Conservation (phyloP, 345 rosid genomes). For the Lepidium didymum region DNA sequence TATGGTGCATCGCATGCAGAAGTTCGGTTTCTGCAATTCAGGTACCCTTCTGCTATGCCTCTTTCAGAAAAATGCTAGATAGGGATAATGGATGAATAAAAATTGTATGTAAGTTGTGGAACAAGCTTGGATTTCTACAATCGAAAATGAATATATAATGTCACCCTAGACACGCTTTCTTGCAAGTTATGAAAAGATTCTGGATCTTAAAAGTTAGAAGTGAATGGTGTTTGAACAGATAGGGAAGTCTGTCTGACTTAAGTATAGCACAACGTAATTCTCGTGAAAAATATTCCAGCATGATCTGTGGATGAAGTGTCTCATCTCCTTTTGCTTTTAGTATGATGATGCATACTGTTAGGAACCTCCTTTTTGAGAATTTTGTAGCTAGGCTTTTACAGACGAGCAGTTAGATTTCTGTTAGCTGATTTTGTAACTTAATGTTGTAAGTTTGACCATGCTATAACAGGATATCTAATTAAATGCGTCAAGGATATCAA, state of each 20-base stretch:
- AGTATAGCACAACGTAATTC: background rate
- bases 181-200: background rate
- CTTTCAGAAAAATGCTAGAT: background rate
- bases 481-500: conserved; percentile 61
- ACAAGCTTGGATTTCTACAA: background rate
- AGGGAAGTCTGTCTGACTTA: background rate
- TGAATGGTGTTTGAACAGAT: background rate
- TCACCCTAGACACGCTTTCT: conserved; percentile 1
- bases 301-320: background rate
- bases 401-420: background rate
- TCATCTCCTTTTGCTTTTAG: background rate
- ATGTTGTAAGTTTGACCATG: background rate
- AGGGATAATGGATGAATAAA: background rate
- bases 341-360: background rate
- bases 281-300: background rate
- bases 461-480: conserved; percentile 48
- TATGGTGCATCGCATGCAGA: conserved; percentile 61
- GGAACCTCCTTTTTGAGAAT: background rate
- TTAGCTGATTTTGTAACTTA: background rate
- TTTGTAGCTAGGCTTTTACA: conserved; percentile 9
- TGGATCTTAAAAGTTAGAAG: background rate
- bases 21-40: conserved; percentile 43
- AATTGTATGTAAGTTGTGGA: background rate
- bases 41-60: conserved; percentile 33
- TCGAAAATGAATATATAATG: background rate